Percentiles rank a stretch among this genome's conserved stretches.
These are phyloP conservation scores for Tarenaya hassleriana DNA, from an alignment of 345 rosid species.

Conservation along the genomic window DNA sequence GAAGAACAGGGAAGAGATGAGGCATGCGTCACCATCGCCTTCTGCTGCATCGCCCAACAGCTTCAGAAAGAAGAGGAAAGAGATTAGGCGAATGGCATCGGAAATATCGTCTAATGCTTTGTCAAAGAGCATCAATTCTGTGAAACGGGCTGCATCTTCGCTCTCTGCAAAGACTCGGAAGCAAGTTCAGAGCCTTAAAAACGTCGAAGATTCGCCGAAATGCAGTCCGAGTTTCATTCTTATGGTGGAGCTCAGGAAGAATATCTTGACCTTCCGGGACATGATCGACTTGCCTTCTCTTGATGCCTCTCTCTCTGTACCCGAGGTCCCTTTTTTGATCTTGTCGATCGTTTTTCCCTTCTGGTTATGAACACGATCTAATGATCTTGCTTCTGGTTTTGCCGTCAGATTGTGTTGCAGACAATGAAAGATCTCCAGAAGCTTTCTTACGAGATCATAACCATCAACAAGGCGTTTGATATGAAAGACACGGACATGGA, in stretches of 20 bases:
- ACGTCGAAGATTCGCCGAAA: constrained; percentile 19
- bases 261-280: constrained; percentile 58
- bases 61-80: not conserved
- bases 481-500: constrained; percentile 43
- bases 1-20: constrained; percentile 15
- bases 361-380: not conserved
- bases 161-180: constrained; percentile 20
- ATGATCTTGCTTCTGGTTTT: not conserved
- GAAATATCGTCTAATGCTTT: constrained; percentile 2
- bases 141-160: constrained; percentile 21
- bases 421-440: constrained; percentile 65
- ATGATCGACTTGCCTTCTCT: constrained; percentile 61
- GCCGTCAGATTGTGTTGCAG: constrained; percentile 42
- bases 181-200: constrained; percentile 16
- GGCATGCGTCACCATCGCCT: constrained; percentile 16
- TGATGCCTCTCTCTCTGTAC: constrained; percentile 38
- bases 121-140: constrained; percentile 22
- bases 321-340: constrained; percentile 30
- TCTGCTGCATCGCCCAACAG: too few species aligned
- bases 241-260: constrained; percentile 63
- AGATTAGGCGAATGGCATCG: not conserved
- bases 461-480: constrained; percentile 35
- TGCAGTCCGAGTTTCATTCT: constrained; percentile 31
- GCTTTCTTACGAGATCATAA: constrained; percentile 52
- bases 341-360: too few species aligned